Conservation (phyloP, 169 alveolate species). For the Plasmodium vinckei region DNA sequence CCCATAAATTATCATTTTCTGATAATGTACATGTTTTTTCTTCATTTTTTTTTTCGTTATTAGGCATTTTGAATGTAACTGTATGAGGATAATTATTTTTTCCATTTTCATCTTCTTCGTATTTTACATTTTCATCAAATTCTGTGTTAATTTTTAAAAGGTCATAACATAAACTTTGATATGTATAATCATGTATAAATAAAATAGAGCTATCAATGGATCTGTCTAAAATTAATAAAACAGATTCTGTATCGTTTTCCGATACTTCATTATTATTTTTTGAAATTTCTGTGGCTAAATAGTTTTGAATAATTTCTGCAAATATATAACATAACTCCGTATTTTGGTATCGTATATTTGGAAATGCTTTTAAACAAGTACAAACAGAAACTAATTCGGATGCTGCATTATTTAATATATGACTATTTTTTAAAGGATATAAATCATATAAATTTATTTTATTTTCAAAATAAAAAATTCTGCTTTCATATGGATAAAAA, state of each 20-base stretch:
- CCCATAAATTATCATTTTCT: slow-evolving; percentile 86
- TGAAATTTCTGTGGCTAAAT: not conserved
- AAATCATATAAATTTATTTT: slow-evolving; percentile 65
- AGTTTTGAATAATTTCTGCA: slow-evolving; percentile 22
- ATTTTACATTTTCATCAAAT: slow-evolving; percentile 23
- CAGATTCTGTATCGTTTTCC: slow-evolving; percentile 38
- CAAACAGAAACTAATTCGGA: slow-evolving; percentile 44
- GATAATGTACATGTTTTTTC: slow-evolving; percentile 75
- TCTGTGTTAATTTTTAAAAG: slow-evolving; percentile 75
- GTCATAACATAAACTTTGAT: slow-evolving; percentile 89
- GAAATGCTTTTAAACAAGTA: slow-evolving; percentile 33
- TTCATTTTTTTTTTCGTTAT: slow-evolving; percentile 79
- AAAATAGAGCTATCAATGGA: slow-evolving; percentile 84
- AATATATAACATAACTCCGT: slow-evolving; percentile 53
- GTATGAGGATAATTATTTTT: slow-evolving; percentile 32
- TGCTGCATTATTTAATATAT: slow-evolving; percentile 15
- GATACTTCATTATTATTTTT: not conserved
- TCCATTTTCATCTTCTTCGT: not conserved
- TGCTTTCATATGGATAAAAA: slow-evolving; percentile 86
- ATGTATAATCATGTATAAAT: slow-evolving; percentile 87
- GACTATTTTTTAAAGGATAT: slow-evolving; percentile 42
- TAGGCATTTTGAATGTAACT: slow-evolving; percentile 75
- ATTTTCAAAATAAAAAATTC: slow-evolving; percentile 79
- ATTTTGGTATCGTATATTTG: slow-evolving; percentile 20
- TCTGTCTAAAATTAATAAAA: slow-evolving; percentile 82